Base-by-base conservation (phyloP, 2,329 filamentous ascomycete species). In the Penicillium sp. region DNA sequence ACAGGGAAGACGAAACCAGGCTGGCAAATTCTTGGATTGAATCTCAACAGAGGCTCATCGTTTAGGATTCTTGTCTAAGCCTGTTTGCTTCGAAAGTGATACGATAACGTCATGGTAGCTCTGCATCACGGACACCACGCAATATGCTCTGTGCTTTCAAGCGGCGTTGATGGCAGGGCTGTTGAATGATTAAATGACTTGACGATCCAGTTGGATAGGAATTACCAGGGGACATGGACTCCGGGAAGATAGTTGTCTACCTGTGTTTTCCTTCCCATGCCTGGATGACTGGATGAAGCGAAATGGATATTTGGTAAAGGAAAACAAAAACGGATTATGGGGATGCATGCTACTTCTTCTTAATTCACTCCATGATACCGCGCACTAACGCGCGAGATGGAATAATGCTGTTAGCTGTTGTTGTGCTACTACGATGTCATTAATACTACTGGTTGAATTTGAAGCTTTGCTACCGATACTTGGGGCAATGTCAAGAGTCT, bases 341-440 rank as follows among this genome's bases (percentile, higher is more conserved):
- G 4, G 14, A 46, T 7, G 38, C 40, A 37, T 38, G 19, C 22
- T 35, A n/a, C 28, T 35, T 51, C 19, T 35, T 40, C 40, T 37
- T 37, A 33, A 33, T 33, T 33, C 30, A 25, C 52, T 25, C 51
- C 26, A 38, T 60, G 57, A 60, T 43, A 43, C 22, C 57, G 35
- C 46, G 57, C 54, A 25, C 45, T 10, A 16, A 26, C 33, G 40
- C 30, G 38, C 48, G 33, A 40, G 16, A 38, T 40, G 16, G 56
- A 35, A 37, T 59, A 40, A 37, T 58, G 14, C 26, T 54, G 26
- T 38, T 40, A 13, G 51, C 48, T 28, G 43, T 25, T 46, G 3
- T 30, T 48, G 45, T 55, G 57, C 53, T 58, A 58, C 19, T 59
- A 58, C 30, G 35, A 54, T 59, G 56, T 61, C 37, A 64, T 59